Evolutionary conservation across 2,329 filamentous ascomycete genomes (phyloP), one percentile per base, ranked within the genome.

Genomic region (Sphaerulina musiva): DNA sequence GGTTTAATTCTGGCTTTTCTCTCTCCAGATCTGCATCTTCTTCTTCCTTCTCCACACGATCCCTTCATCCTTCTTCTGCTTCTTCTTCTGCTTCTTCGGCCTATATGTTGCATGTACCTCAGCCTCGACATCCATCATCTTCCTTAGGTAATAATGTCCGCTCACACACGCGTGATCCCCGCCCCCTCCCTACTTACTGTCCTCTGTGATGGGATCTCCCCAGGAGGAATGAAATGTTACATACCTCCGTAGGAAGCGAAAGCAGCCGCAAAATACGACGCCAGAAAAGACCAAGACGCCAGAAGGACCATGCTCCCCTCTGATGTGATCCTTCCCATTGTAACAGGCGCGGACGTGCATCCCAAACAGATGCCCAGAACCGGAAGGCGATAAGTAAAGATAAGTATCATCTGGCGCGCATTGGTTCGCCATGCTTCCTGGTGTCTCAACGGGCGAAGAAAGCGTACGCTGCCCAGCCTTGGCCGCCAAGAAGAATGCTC

Each of bases 1-100:
- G 42, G 80, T 65, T 17, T 17, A 17, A 17, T 17, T 17, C 14
- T 17, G 14, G 14, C 14, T 17, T 17, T 17, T 17, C 14, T 73
- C 80, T 1, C 90, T 70, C 48, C 36, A 51, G 14, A 17, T 17
- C 14, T 17, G 14, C 14, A 17, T 17, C 14, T 17, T 17, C 14
- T 17, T 17, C 14, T 17, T 17, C 14, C 14, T 17, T 17, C 14
- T 17, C 14, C 14, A 17, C 14, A 17, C 14, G 14, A 17, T 1
- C 14, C 14, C 14, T 17, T 17, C 14, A 17, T 17, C 14, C 14
- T 17, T 17, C 14, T 36, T 3, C 34, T 9, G 4, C 7, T 36
- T 4, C 7, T 8, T 6, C 3, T 8, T 36, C 34, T 6, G 7
- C 7, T 4, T 3, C 3, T 36, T 9, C 12, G 14, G 14, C 34